Evolutionary conservation across 2,329 filamentous ascomycete species (phyloP), one percentile per base, ranked within the genome.

Genomic region (Claviceps quebecensis): DNA sequence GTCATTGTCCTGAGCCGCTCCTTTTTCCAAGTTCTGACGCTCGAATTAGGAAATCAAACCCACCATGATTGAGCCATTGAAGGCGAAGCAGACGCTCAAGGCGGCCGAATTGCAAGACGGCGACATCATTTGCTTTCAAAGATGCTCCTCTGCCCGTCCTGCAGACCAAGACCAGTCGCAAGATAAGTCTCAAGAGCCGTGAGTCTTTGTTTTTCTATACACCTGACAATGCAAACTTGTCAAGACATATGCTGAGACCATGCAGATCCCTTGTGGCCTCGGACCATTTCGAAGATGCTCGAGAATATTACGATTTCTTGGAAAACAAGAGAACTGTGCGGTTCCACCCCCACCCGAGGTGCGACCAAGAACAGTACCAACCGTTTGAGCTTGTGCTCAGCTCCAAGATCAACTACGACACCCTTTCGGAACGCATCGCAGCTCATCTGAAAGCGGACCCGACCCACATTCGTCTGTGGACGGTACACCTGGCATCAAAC

Each of bases 71-170:
- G 94, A 98, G 63, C 77, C 80, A 6, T 84, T 98, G 73, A 97
- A 96, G 69, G 78, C 84, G 0, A 97, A 95, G 70, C 82, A 88
- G 62, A 88, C 89, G 0, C 76, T 98, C 54, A 86, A 89, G 57
- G 83, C 87, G 54, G 93, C 93, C 1, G 94, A 98, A 65, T 85
- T 98, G 23, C 91, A 97, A 64, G 91, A 98, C 60, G 93, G 93
- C 47, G 93, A 98, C 63, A 95, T 98, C 58, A 81, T 98, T 52
- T 95, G 90, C 63, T 96, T 97, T 69, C 93, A 98, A 65, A 79
- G 80, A 54, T 71, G 76, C 26, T 69, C 29, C 9, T 34, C 64
- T 1, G 76, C 79, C 46, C 67, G 67, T 39, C 77, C 75, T 61
- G 64, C 64, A 4, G 63, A 71, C 2, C 58, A 61, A 39, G 57